Conservation (phyloP, 768 basidiomycete genomes). For the Russula brevipes region DNA sequence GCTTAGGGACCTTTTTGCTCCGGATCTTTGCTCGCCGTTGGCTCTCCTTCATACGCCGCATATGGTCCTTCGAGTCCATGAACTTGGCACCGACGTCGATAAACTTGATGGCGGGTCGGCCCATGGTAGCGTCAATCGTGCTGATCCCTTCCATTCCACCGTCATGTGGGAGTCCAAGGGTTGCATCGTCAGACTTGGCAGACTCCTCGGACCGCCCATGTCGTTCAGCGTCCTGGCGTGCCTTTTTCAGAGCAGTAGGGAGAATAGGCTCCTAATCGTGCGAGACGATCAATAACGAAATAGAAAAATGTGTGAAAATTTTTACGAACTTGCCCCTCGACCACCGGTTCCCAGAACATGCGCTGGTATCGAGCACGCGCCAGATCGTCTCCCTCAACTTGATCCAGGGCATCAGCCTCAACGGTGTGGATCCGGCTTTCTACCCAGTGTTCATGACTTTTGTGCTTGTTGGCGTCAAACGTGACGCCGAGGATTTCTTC, state of each 20-base stretch:
- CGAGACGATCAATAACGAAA: background rate
- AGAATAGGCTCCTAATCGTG: conserved; percentile 55
- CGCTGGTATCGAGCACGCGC: conserved; percentile 63
- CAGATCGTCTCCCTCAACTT: conserved; percentile 49
- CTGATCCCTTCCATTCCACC: conserved; percentile 5
- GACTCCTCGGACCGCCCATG: conserved; percentile 33
- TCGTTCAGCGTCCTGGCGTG: conserved; percentile 38
- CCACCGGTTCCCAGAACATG: conserved; percentile 74
- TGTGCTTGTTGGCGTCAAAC: conserved; percentile 18
- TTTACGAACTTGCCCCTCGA: conserved; percentile 57
- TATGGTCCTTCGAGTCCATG: conserved; percentile 50
- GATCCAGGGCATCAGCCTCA: conserved; percentile 59
- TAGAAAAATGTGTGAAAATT: conserved; percentile 12
- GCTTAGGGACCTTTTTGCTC: conserved; percentile 28
- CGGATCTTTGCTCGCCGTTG: conserved; percentile 41
- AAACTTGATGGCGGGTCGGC: conserved; percentile 58
- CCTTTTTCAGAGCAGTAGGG: conserved; percentile 49
- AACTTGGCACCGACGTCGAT: conserved; percentile 72
- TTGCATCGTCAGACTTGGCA: conserved; percentile 37
- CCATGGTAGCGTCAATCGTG: conserved; percentile 28
- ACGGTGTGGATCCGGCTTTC: conserved; percentile 45
- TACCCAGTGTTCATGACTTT: conserved; percentile 17
- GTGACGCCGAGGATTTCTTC: conserved; percentile 67
- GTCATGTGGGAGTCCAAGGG: conserved; percentile 32
- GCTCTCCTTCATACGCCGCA: conserved; percentile 46